phyloP scores from a whole-genome alignment of 169 alveolate species.

The Sarcocystis neurona region DNA sequence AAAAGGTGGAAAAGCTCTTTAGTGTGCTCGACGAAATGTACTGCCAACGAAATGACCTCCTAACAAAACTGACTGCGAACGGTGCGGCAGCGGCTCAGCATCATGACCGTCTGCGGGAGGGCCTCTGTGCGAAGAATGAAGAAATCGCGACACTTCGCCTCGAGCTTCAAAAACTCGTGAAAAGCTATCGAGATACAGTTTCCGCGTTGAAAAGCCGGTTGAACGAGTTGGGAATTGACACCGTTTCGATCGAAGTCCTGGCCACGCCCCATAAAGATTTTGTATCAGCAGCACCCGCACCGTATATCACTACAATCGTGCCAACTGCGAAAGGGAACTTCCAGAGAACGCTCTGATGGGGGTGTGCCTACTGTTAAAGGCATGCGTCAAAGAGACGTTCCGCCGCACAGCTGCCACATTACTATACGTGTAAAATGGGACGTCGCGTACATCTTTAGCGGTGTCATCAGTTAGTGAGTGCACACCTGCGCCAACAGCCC shows the following conservation, averaged over 20 bases:
- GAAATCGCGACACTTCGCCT: slow-evolving; percentile 14
- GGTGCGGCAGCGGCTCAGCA: not conserved
- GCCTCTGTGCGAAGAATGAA: slow-evolving; percentile 27
- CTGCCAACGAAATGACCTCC: slow-evolving; percentile 3
- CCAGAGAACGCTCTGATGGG: too few species aligned
- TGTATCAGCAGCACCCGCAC: slow-evolving; percentile 8
- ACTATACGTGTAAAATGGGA: too few species aligned
- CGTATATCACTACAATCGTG: not conserved
- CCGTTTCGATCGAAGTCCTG: not conserved
- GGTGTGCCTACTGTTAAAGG: too few species aligned
- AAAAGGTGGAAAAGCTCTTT: not conserved
- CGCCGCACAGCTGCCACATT: too few species aligned
- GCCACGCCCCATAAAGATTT: not conserved
- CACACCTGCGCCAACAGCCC: too few species aligned
- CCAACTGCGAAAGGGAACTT: slow-evolving; percentile 6
- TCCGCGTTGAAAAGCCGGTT: not conserved
- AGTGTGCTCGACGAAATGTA: not conserved
- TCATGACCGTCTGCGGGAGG: not conserved
- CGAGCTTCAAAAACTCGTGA: slow-evolving; percentile 18
- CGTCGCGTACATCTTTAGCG: too few species aligned
- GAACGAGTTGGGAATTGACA: slow-evolving; percentile 21
- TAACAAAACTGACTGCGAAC: not conserved
- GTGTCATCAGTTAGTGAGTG: too few species aligned
- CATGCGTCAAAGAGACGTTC: too few species aligned
- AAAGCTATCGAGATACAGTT: slow-evolving; percentile 15